These are phyloP conservation scores for Gossypium herbaceum DNA, from an alignment of 345 rosid species.

Conservation along the genomic window DNA sequence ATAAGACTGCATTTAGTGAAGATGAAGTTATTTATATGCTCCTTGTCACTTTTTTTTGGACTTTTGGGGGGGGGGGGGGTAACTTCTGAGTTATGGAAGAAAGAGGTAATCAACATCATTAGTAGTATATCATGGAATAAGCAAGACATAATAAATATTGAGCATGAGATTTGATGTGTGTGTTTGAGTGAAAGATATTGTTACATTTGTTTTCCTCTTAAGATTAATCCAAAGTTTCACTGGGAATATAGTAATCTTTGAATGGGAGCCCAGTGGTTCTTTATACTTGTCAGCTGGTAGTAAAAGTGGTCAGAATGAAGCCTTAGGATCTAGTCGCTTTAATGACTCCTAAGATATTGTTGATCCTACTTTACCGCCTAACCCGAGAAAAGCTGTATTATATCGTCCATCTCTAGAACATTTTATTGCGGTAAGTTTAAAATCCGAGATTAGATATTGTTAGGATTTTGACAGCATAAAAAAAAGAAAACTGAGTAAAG, in stretches of 20 bases:
- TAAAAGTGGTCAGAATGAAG: slow-evolving; percentile 56
- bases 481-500: too few species aligned
- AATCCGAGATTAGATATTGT: not conserved
- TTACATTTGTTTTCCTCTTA: not conserved
- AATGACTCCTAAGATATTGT: slow-evolving; percentile 59
- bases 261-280: slow-evolving; percentile 96
- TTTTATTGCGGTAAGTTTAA: slow-evolving; percentile 73
- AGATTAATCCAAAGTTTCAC: not conserved
- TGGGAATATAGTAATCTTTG: not conserved
- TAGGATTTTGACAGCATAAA: too few species aligned
- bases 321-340: slow-evolving; percentile 48
- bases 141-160: not conserved
- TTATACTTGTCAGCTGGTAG: slow-evolving; percentile 53
- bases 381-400: slow-evolving; percentile 81
- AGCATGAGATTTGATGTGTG: not conserved
- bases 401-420: slow-evolving; percentile 84
- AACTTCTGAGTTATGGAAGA: not conserved
- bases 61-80: not conserved
- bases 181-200: not conserved
- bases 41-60: not conserved
- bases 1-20: not conserved
- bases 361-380: slow-evolving; percentile 86
- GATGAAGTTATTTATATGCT: too few species aligned
- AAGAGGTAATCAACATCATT: not conserved
- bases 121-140: not conserved